Conservation (phyloP, 2,329 filamentous ascomycete species). For the Aphanocladium album region DNA sequence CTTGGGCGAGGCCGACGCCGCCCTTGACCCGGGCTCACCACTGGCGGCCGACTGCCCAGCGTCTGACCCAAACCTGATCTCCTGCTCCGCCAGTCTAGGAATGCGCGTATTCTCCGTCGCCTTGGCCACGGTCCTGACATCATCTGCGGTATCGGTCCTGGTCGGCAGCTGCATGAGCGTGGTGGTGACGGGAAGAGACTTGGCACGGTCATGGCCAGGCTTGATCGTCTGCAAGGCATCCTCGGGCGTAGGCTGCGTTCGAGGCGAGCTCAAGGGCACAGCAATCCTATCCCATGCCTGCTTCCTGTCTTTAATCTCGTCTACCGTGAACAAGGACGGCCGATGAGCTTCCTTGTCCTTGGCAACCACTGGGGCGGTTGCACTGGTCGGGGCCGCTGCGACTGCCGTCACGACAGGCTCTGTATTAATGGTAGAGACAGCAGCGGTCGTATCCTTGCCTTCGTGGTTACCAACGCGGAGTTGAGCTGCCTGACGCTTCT, state of each 20-base stretch:
- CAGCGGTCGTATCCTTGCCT: not conserved
- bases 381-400: not conserved
- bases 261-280: constrained; percentile 26
- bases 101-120: not conserved
- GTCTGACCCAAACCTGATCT: not conserved
- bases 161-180: not conserved
- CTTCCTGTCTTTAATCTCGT: constrained; percentile 27
- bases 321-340: constrained; percentile 24
- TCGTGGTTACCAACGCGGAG: not conserved
- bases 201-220: constrained; percentile 4
- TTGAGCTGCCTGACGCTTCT: not conserved
- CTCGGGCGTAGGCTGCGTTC: constrained; percentile 6
- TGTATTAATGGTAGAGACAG: not conserved
- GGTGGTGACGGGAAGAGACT: not conserved
- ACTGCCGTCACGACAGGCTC: not conserved
- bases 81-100: not conserved
- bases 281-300: constrained; percentile 30
- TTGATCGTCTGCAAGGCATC: not conserved
- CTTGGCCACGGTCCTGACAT: not conserved
- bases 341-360: not conserved
- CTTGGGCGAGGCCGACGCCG: constrained; percentile 1
- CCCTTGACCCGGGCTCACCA: not conserved
- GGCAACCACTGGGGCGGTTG: not conserved
- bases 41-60: not conserved
- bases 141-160: not conserved